Conservation (phyloP, 257 asterid genomes). For the Plantago major region DNA sequence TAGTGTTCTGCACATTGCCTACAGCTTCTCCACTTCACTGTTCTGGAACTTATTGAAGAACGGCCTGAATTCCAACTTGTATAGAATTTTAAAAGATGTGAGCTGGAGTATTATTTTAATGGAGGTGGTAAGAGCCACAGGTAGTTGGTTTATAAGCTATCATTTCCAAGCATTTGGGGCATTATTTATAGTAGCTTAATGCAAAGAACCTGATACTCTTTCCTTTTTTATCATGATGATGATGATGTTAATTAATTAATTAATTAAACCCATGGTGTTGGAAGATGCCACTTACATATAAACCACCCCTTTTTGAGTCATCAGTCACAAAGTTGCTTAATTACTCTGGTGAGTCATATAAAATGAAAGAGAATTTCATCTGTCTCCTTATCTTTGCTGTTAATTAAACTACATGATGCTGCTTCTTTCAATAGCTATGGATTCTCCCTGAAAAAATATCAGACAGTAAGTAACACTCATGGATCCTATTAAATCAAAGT, state of each 20-base stretch:
- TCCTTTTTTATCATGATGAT: not conserved
- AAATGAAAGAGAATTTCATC: too few relatives aligned
- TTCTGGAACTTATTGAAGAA: not conserved
- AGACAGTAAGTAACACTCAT: constrained; percentile 3
- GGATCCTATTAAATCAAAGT: not conserved
- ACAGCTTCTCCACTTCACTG: too few relatives aligned
- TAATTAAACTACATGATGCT: too few relatives aligned
- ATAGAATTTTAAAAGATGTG: not conserved
- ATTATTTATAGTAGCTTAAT: not conserved
- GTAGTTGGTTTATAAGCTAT: constrained; percentile 26
- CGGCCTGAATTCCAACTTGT: not conserved
- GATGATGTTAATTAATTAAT: not conserved
- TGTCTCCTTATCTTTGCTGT: too few relatives aligned
- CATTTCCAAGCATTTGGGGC: constrained; percentile 23
- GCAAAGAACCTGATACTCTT: constrained; percentile 19
- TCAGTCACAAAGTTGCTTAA: constrained; percentile 3
- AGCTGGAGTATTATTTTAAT: not conserved
- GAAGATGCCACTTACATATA: constrained; percentile 12
- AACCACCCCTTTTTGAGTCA: constrained; percentile 6
- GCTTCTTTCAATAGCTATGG: too few relatives aligned
- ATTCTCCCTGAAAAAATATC: not conserved
- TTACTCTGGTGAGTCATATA: too few relatives aligned
- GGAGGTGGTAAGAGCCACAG: constrained; percentile 30
- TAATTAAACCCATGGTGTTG: constrained; percentile 1
- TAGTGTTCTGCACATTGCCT: too few relatives aligned